Evolutionary conservation across 352 stramenopile genomes (phyloP).

Genomic region (Phytophthora rubi): DNA sequence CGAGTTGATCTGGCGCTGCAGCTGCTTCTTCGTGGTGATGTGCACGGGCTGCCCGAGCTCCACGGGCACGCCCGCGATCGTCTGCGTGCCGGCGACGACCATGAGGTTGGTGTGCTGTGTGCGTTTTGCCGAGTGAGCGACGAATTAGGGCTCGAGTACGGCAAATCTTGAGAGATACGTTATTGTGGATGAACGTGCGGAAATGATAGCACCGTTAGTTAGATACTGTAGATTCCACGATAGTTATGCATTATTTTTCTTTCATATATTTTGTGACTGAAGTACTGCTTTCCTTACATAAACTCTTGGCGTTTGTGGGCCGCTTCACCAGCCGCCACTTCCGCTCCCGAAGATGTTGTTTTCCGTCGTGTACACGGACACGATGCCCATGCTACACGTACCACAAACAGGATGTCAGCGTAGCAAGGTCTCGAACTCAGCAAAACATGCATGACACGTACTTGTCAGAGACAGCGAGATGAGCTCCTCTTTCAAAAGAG

Average conservation of each 20-base stretch:
- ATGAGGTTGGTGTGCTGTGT: neutral
- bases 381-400: constrained; percentile 45
- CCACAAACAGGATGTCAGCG: neutral
- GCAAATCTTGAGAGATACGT: too few relatives aligned
- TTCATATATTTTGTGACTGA: too few relatives aligned
- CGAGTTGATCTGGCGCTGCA: constrained; percentile 83
- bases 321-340: neutral
- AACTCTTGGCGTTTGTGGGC: neutral
- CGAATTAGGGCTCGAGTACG: constrained; percentile 34
- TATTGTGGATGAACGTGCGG: too few relatives aligned
- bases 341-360: constrained; percentile 22
- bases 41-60: constrained; percentile 74
- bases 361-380: constrained; percentile 62
- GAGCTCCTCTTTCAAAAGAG: constrained; percentile 2
- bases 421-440: neutral
- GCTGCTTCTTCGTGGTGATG: constrained; percentile 76
- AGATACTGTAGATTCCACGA: constrained; percentile 25
- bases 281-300: neutral
- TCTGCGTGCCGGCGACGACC: constrained; percentile 21
- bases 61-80: constrained; percentile 60
- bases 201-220: too few relatives aligned
- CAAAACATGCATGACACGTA: neutral
- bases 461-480: constrained; percentile 59
- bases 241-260: too few relatives aligned
- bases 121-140: neutral